Percentiles rank a stretch among this genome's conserved stretches.
These are phyloP conservation scores for Ophiostoma perfectum DNA, from an alignment of 2,329 filamentous ascomycete genomes.

Conservation along the genomic window DNA sequence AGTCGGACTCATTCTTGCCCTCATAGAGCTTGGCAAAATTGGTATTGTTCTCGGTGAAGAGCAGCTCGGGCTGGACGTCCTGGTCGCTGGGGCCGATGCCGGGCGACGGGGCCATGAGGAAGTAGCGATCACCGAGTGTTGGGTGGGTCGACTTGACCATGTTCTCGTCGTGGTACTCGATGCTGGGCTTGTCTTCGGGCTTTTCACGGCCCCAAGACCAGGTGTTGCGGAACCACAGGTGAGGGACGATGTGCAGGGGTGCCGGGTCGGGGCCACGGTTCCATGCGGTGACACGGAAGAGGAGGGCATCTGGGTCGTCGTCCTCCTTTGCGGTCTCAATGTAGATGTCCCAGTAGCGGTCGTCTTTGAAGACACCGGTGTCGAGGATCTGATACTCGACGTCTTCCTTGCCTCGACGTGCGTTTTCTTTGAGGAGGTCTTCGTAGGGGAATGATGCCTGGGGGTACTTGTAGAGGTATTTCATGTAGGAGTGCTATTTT, in stretches of 20 bases:
- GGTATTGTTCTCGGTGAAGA: constrained; percentile 95
- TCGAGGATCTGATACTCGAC: constrained; percentile 89
- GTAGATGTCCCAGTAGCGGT: constrained; percentile 93
- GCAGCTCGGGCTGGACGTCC: constrained; percentile 75
- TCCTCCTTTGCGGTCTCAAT: constrained; percentile 94
- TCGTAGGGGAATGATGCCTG: constrained; percentile 89
- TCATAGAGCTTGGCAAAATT: constrained; percentile 75
- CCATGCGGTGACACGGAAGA: constrained; percentile 94
- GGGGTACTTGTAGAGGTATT: constrained; percentile 95
- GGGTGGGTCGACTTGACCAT: constrained; percentile 72
- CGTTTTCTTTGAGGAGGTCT: constrained; percentile 79
- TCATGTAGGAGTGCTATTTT: constrained; percentile 91
- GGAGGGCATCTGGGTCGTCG: constrained; percentile 83
- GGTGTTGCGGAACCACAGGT: constrained; percentile 95
- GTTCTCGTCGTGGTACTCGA: constrained; percentile 60
- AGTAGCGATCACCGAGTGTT: constrained; percentile 74
- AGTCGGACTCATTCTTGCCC: constrained; percentile 71
- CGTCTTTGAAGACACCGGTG: constrained; percentile 79
- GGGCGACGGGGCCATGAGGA: constrained; percentile 83
- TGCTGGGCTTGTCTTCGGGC: constrained; percentile 71
- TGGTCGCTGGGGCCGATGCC: constrained; percentile 71
- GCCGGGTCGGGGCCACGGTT: constrained; percentile 88
- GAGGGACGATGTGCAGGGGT: constrained; percentile 86
- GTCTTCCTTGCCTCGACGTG: constrained; percentile 66
- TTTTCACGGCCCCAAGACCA: constrained; percentile 89